Percentiles rank a stretch among this genome's conserved stretches.
These are phyloP conservation scores for Pythium grandisporangium DNA, from an alignment of 352 stramenopile species.

Conservation along the genomic window DNA sequence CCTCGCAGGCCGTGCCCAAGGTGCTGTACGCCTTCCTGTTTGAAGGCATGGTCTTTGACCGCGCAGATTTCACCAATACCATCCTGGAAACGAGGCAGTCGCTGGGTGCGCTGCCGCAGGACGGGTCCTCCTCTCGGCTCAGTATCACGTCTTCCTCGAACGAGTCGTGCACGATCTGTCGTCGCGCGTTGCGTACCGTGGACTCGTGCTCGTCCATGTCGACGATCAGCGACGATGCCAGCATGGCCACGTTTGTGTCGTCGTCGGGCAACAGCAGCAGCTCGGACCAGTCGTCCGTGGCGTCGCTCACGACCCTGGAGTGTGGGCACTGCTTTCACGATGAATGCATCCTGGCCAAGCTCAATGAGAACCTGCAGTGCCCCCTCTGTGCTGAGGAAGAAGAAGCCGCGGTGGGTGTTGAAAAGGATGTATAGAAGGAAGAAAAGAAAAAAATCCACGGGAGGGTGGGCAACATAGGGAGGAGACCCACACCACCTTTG, in stretches of 20 bases:
- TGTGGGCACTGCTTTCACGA: slow-evolving; percentile 83
- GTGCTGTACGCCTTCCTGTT: slow-evolving; percentile 78
- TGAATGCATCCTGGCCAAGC: slow-evolving; percentile 77
- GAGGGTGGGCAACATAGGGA: too few species aligned
- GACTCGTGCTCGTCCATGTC: slow-evolving; percentile 21
- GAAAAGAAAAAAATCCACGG: too few species aligned
- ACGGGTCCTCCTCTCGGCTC: not conserved
- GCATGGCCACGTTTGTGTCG: slow-evolving; percentile 12
- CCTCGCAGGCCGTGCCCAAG: slow-evolving; percentile 43
- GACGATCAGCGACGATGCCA: slow-evolving; percentile 10
- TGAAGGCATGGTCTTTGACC: slow-evolving; percentile 75
- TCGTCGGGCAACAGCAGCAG: slow-evolving; percentile 17
- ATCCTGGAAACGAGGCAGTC: slow-evolving; percentile 46
- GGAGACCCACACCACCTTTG: too few species aligned
- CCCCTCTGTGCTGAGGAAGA: slow-evolving; percentile 29
- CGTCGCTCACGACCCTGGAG: slow-evolving; percentile 58
- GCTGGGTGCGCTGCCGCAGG: slow-evolving; percentile 9
- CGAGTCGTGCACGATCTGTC: slow-evolving; percentile 56
- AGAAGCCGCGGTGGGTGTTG: too few species aligned
- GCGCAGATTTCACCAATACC: slow-evolving; percentile 48
- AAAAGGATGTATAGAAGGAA: too few species aligned
- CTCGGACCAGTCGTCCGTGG: slow-evolving; percentile 6
- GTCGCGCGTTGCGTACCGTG: slow-evolving; percentile 10
- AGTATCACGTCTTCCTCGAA: slow-evolving; percentile 14
- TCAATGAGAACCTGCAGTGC: slow-evolving; percentile 64